Base-by-base conservation (phyloP, 805 yeast species). In the Wickerhamiella australiensis region DNA sequence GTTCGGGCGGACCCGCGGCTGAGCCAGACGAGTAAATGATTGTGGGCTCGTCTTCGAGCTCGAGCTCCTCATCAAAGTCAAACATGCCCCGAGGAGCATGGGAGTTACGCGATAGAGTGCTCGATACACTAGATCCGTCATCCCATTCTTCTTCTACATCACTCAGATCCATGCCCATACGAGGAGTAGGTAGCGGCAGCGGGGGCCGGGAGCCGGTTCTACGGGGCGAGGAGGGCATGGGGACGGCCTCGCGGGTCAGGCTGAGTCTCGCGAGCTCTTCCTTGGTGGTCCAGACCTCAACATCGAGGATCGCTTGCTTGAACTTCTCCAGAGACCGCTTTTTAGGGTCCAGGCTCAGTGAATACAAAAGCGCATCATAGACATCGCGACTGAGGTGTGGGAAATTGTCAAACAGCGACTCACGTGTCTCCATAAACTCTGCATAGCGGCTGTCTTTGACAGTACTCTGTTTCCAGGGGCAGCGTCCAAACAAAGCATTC, bases 341-440 rank as follows among this genome's bases (percentile, higher is more conserved):
- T 23, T 74, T 73, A 0, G 97, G 97, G 67, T 88, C 95, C 51
- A 90, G 75, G 11, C 94, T 81, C 50, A 90, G 70, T 53, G 83
- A 74, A 56, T 77, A 76, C 51, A 95, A 75, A 61, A 88, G 72
- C 0, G 85, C 94, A n/a, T 82, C 77, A 62, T 86, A 90, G 59
- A 87, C 74, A 60, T 87, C 96, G 47, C 77, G 79, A 47, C 92
- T 78, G 86, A 90, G 81, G 3, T 87, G 71, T 15, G 95, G 87
- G 63, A 88, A 90, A 38, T 87, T 83, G 66, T 90, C 97, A 66
- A 86, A 87, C 43, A 90, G 69, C 1, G 94, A 82, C 64, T 90
- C 96, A 57, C 96, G 76, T 59, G 85, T 84, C 29, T 82, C 76
- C 11, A 90, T 88, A 69, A 84, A 88, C 65, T 85, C 88, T 58